Percentiles rank a stretch among this genome's conserved stretches.
These are phyloP conservation scores for Fraxinus ornus DNA, from an alignment of 305 asterid genomes.

Conservation along the genomic window DNA sequence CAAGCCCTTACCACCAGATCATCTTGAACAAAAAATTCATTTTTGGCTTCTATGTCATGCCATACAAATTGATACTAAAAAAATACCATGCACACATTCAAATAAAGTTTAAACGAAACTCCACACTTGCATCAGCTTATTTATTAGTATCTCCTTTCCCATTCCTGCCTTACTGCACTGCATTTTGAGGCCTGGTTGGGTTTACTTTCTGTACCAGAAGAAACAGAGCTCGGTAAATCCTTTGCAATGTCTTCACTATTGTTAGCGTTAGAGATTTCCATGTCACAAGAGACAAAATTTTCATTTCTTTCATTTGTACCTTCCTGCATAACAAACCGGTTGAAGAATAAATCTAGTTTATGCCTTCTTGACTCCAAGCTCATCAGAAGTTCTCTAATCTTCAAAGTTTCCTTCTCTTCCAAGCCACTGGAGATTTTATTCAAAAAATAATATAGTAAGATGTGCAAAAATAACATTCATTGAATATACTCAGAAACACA, in stretches of 20 bases:
- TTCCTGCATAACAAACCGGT: not conserved
- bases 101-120: not conserved
- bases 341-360: slow-evolving; percentile 5
- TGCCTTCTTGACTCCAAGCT: slow-evolving; percentile 17
- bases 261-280: not conserved
- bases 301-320: not conserved
- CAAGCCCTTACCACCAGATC: not conserved
- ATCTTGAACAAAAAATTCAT: not conserved
- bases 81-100: not conserved
- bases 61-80: not conserved
- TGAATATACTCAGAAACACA: not conserved
- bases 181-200: not conserved
- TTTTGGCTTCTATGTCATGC: not conserved
- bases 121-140: not conserved
- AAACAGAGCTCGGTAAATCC: not conserved
- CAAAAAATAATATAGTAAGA: not conserved
- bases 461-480: not conserved
- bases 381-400: slow-evolving; percentile 12
- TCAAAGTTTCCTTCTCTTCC: slow-evolving; percentile 1
- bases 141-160: not conserved
- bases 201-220: not conserved
- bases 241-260: not conserved
- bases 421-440: slow-evolving; percentile 19
- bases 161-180: not conserved
- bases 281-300: not conserved